Percentiles rank a stretch among this genome's conserved stretches.
Conservation (phyloP, 2,329 filamentous ascomycete genomes). For the Albophoma yamanashiensis region DNA sequence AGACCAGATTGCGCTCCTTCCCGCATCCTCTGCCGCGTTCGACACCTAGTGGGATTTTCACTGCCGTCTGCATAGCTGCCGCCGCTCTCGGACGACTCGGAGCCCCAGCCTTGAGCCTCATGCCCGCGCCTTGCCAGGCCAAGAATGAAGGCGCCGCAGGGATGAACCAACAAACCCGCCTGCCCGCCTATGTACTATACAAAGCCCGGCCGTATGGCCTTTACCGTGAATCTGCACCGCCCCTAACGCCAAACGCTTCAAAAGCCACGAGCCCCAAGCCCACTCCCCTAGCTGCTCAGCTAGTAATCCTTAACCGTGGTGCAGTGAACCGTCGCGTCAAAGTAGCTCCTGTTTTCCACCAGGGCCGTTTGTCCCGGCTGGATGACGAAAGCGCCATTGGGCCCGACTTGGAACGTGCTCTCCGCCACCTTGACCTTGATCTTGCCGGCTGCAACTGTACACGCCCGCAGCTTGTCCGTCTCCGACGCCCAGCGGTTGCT, state of each 20-base stretch:
- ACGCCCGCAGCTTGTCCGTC: conserved; percentile 22
- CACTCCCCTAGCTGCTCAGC: neutral
- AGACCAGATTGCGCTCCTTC: too few relatives aligned
- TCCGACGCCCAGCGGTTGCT: conserved; percentile 18
- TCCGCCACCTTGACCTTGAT: conserved; percentile 24
- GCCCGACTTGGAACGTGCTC: conserved; percentile 28
- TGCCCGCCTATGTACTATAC: too few relatives aligned
- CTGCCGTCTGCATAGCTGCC: neutral
- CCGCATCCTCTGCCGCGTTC: neutral
- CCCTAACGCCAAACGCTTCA: neutral
- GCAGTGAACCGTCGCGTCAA: conserved; percentile 32
- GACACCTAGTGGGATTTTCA: neutral
- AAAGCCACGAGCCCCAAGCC: neutral
- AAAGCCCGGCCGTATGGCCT: neutral
- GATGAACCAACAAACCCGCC: neutral
- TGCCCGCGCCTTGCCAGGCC: neutral
- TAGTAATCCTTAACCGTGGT: conserved; percentile 18
- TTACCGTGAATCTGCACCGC: neutral
- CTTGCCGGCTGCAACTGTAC: conserved; percentile 30
- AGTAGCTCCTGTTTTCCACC: conserved; percentile 32
- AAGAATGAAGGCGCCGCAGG: neutral
- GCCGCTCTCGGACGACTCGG: too few relatives aligned
- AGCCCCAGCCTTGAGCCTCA: neutral
- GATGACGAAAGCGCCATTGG: conserved; percentile 33
- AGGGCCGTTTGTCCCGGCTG: conserved; percentile 24